Conservation (phyloP, 2,329 filamentous ascomycete genomes). For the Paecilomyces fulvus region DNA sequence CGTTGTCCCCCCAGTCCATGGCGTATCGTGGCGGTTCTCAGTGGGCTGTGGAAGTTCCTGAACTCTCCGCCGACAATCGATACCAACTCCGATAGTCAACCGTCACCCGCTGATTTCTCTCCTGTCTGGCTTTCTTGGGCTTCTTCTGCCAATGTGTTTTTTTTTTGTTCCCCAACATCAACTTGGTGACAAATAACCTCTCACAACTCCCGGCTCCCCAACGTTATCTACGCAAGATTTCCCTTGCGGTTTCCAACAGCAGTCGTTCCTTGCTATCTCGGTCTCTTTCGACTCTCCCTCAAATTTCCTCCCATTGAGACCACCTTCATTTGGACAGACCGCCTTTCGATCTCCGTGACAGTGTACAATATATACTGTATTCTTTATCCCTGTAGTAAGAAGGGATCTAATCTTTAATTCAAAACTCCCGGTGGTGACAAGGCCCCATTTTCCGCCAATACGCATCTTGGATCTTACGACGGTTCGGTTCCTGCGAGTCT, state of each 20-base stretch:
- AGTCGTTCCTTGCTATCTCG: not conserved
- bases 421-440: not conserved
- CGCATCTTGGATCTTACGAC: not conserved
- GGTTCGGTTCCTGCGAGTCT: not conserved
- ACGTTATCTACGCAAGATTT: not conserved
- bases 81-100: not conserved
- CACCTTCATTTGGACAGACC: not conserved
- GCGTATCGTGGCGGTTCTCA: not conserved
- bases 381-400: not conserved
- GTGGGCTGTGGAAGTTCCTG: not conserved
- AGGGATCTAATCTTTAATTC: not conserved
- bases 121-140: not conserved
- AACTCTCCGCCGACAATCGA: not conserved
- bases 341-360: not conserved
- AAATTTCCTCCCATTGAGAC: not conserved
- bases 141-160: not conserved
- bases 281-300: not conserved
- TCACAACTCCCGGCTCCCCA: not conserved
- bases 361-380: not conserved
- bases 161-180: not conserved
- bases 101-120: not conserved
- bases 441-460: not conserved
- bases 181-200: not conserved
- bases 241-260: not conserved
- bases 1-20: not conserved